Base-by-base conservation (phyloP, 2,329 filamentous ascomycete species). In the Huntiella moniliformis region DNA sequence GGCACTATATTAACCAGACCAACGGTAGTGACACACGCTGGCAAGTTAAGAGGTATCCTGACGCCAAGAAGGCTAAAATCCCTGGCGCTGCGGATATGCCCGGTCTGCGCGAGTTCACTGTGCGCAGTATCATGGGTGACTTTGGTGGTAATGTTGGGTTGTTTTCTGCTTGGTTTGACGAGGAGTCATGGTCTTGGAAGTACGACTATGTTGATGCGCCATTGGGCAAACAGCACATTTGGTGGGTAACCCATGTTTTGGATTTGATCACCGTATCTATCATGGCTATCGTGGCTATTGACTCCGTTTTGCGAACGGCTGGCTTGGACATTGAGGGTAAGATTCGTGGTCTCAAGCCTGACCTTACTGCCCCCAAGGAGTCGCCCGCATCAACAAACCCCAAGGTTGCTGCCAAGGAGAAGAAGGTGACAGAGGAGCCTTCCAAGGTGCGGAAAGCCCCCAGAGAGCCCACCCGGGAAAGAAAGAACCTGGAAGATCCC, bases 61-160 rank as follows among this genome's bases (percentile, higher is more conserved):
- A 68, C 38, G 70, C 69, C 1, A 56, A 59, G 8, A 52, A 54
- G 4, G 57, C 58, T 10, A 58, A 60, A 50, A 51, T 77, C 16
- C 56, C 65, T 1, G 62, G 59, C 5, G 57, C 60, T 2, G 53
- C 61, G 2, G 65, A 61, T 4, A 53, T 72, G 2, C 74, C 80
- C 0, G 80, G 80, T 1, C 66, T 95, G 4, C 70, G 88, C 22
- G 91, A 98, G 62, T 76, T 96, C 52, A 98, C 91, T 0, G 82
- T 98, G 2, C 77, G 87, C 49, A 94, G 85, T 60, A 96, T 98
- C 86, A 98, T 98, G 91, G 91, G 91, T 47, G 82, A 83, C 47
- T 98, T 82, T 61, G 79, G 77, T n/a, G 91, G 91, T 15, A 91
- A 95, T 58, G 85, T 86, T 0, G 91, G 86, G 0, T 67, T 98